These are phyloP conservation scores for Mucor mucedo DNA, from an alignment of 371 early-diverging fungal species.

Conservation along the genomic window DNA sequence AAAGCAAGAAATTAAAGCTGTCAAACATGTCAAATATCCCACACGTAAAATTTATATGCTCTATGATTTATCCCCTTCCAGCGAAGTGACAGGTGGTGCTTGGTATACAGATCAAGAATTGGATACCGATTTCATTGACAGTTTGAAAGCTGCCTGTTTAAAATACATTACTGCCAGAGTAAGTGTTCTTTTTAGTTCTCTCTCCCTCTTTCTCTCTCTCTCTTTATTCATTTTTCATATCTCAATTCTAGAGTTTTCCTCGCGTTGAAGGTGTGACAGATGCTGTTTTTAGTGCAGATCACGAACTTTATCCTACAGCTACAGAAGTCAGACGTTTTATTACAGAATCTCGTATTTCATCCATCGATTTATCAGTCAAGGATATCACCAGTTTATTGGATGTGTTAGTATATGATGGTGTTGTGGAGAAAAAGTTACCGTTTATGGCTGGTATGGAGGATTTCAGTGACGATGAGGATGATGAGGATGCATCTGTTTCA, in stretches of 20 bases:
- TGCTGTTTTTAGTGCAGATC: constrained; percentile 60
- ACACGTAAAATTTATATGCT: constrained; percentile 96
- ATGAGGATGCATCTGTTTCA: constrained; percentile 42
- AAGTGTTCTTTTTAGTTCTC: constrained; percentile 13
- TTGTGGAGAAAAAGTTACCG: constrained; percentile 71
- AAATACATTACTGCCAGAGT: constrained; percentile 78
- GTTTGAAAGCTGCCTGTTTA: constrained; percentile 75
- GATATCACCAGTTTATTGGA: constrained; percentile 87
- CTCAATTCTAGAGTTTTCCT: constrained; percentile 64
- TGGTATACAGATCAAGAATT: constrained; percentile 98
- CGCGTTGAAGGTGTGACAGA: constrained; percentile 52
- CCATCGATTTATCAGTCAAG: constrained; percentile 71
- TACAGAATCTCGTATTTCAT: constrained; percentile 71
- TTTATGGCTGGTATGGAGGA: constrained; percentile 57
- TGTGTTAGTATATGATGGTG: constrained; percentile 90
- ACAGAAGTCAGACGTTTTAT: constrained; percentile 73
- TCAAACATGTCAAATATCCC: constrained; percentile 94
- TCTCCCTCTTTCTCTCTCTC: not conserved
- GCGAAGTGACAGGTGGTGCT: constrained; percentile 95
- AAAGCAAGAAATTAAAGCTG: constrained; percentile 85
- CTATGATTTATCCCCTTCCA: constrained; percentile 85
- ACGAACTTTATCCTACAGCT: constrained; percentile 78
- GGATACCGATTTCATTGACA: constrained; percentile 94
- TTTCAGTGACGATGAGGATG: constrained; percentile 60
- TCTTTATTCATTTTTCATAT: not conserved